Evolutionary conservation across 2,329 filamentous ascomycete genomes (phyloP), one percentile per base, ranked within the genome.

Genomic region (Pseudocercospora vitis): DNA sequence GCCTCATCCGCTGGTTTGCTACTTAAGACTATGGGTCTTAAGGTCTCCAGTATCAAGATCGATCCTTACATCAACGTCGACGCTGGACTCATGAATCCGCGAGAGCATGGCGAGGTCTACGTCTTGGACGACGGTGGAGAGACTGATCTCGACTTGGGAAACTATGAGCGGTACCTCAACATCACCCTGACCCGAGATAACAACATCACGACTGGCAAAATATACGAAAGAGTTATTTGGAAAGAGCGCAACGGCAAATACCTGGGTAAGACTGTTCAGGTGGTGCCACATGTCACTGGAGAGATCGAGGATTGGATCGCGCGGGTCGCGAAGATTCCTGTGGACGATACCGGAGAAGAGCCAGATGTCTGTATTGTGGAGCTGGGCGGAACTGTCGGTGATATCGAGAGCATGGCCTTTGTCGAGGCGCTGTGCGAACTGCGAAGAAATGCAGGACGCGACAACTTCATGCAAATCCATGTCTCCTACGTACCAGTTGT

Each of bases 171-270:
- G 37, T 95, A 95, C 70, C 84, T 96, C 50, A 86, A 86, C 67
- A 86, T 92, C 61, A 88, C 86, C 51, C 80, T 97, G 57, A 89
- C 84, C 7, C 80, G 86, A 57, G 91, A 96, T 64, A 90, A 92
- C 78, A 97, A 97, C 74, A 95, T 99, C 73, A 99, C 94, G 3
- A 96, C 92, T 4, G 94, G 94, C 69, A 96, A 97, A 78, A 90
- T 97, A 63, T 97, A 96, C 75, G 81, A 89, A 68, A 84, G 88
- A 65, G 91, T 96, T 50, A 91, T 96, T 65, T 83, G 91, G 67
- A 84, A 83, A 57, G 84, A 87, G 73, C 77, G 85, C 60, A 74
- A 76, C 58, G 85, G 84, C 51, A 86, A 94, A 70, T 97, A 96
- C 66, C 81, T 97, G 9, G 92, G 92, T 61, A 87, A 87, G 85